phyloP scores from a whole-genome alignment of 345 rosid genomes.

The Heritiera littoralis region DNA sequence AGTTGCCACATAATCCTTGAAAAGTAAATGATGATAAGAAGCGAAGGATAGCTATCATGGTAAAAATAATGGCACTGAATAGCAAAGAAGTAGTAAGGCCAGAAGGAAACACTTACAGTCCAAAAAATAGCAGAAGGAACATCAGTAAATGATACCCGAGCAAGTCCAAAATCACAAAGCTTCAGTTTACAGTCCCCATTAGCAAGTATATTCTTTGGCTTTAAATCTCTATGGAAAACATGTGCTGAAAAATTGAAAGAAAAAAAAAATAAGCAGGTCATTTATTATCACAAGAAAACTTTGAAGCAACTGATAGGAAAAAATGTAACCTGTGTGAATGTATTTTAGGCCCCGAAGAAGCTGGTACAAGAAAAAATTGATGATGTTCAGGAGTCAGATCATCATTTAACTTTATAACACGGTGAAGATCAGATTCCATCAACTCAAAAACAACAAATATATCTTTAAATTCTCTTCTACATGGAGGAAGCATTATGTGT shows the following conservation, averaged over 20 bases:
- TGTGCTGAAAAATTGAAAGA: conserved; percentile 53
- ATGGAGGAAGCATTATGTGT: conserved; percentile 98
- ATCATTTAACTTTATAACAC: conserved; percentile 84
- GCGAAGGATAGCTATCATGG: neutral
- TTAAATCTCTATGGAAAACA: conserved; percentile 93
- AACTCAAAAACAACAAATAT: conserved; percentile 90
- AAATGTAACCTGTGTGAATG: conserved; percentile 77
- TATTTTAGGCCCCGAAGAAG: conserved; percentile 93
- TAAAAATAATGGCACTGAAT: neutral
- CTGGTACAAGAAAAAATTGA: conserved; percentile 97
- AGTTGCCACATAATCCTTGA: conserved; percentile 97
- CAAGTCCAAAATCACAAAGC: conserved; percentile 98
- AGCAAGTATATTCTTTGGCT: conserved; percentile 95
- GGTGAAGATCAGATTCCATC: conserved; percentile 99
- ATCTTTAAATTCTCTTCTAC: conserved; percentile 89
- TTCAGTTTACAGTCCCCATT: conserved; percentile 97
- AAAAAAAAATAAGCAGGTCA: conserved; percentile 12
- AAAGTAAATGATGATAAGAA: conserved; percentile 38
- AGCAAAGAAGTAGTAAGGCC: conserved; percentile 8
- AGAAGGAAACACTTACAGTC: conserved; percentile 78
- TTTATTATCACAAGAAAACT: neutral
- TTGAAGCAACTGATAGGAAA: conserved; percentile 18
- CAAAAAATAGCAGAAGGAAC: conserved; percentile 95
- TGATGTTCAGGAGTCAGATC: conserved; percentile 93
- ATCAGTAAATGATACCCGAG: conserved; percentile 89